phyloP scores from a whole-genome alignment of 176 grass and related monocot genomes.

The Juncus effusus region DNA sequence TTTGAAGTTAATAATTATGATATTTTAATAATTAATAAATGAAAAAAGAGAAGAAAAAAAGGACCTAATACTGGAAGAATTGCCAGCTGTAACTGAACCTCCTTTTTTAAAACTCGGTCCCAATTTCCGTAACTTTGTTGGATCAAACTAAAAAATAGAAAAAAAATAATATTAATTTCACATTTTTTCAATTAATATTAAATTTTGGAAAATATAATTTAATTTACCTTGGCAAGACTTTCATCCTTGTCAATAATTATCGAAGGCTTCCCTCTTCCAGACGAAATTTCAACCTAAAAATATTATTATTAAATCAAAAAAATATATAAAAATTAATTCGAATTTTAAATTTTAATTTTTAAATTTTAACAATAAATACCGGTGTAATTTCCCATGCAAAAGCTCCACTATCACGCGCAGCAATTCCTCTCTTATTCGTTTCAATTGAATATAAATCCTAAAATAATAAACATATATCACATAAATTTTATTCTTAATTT shows the following conservation, averaged over 20 bases:
- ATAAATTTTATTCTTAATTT: neutral
- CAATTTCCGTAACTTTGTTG: constrained; percentile 63
- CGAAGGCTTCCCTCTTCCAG: constrained; percentile 67
- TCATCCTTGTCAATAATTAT: constrained; percentile 82
- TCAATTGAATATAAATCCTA: constrained; percentile 83
- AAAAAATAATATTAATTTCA: constrained; percentile 22
- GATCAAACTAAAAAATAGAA: constrained; percentile 50
- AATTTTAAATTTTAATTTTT: neutral
- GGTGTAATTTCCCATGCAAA: constrained; percentile 90
- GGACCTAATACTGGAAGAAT: constrained; percentile 89
- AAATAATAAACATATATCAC: constrained; percentile 13
- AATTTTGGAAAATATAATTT: neutral
- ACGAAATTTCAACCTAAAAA: constrained; percentile 68
- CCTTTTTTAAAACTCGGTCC: constrained; percentile 66
- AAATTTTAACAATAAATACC: constrained; percentile 24
- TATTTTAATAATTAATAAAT: neutral
- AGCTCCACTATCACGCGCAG: constrained; percentile 51
- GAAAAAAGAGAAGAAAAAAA: neutral
- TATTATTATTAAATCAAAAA: constrained; percentile 18
- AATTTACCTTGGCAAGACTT: constrained; percentile 77
- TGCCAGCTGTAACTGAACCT: constrained; percentile 69
- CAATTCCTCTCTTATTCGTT: constrained; percentile 75
- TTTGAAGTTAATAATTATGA: neutral
- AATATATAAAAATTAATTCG: neutral
- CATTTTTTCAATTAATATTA: neutral